These are phyloP conservation scores for Tuber umbilicatum DNA, from an alignment of 495 filamentous ascomycete species.

Conservation along the genomic window DNA sequence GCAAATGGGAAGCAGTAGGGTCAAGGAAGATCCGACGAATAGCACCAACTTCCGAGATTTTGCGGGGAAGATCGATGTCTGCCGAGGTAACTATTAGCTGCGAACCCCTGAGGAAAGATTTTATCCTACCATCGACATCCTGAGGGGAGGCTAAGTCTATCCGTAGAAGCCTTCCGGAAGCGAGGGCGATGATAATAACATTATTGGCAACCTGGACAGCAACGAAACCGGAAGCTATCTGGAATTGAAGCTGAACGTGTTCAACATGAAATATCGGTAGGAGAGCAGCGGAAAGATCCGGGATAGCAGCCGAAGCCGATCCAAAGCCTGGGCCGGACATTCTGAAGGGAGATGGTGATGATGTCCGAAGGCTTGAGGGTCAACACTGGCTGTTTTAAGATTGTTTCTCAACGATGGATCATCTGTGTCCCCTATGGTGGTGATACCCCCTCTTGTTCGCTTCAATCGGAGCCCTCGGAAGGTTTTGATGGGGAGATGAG, in stretches of 20 bases:
- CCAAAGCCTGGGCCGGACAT: slow-evolving; percentile 45
- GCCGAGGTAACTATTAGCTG: slow-evolving; percentile 11
- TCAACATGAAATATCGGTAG: slow-evolving; percentile 90
- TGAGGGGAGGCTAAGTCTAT: slow-evolving; percentile 90
- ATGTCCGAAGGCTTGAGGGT: not conserved
- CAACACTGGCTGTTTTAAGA: not conserved
- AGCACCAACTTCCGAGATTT: slow-evolving; percentile 76
- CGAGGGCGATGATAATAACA: slow-evolving; percentile 82
- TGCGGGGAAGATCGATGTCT: slow-evolving; percentile 98
- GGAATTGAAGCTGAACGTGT: slow-evolving; percentile 82
- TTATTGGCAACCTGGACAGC: slow-evolving; percentile 96
- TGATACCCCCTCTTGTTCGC: not conserved
- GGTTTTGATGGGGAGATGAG: not conserved
- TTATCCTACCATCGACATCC: slow-evolving; percentile 77
- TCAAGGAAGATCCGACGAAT: slow-evolving; percentile 96
- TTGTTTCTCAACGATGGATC: not conserved
- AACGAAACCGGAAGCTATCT: slow-evolving; percentile 85
- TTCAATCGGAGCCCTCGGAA: not conserved
- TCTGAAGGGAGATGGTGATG: slow-evolving; percentile 43
- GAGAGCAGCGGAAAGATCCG: slow-evolving; percentile 56
- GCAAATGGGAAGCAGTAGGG: slow-evolving; percentile 86
- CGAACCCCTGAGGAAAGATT: slow-evolving; percentile 6
- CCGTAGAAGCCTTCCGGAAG: slow-evolving; percentile 77
- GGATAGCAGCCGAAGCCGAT: slow-evolving; percentile 46
- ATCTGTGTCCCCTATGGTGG: not conserved